These are phyloP conservation scores for Xylaria bambusicola DNA, from an alignment of 495 filamentous ascomycete species.

Conservation along the genomic window DNA sequence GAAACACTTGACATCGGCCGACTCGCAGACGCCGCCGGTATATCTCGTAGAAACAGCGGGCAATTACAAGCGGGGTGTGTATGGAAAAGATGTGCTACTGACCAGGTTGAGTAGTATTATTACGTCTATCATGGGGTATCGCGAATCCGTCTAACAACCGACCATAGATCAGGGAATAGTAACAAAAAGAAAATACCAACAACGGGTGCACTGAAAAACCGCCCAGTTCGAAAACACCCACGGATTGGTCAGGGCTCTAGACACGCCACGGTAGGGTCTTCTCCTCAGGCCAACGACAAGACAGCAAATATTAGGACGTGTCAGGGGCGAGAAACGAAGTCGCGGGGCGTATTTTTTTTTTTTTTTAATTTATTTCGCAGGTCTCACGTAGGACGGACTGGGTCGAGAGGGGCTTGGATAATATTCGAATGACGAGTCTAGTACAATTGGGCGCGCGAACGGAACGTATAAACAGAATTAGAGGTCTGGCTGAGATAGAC, in stretches of 20 bases:
- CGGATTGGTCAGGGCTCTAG: slow-evolving; percentile 25
- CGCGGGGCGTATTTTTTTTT: slow-evolving; percentile 15
- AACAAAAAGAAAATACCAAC: slow-evolving; percentile 18
- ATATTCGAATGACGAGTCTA: slow-evolving; percentile 17
- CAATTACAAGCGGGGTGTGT: background rate
- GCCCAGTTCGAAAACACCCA: slow-evolving; percentile 23
- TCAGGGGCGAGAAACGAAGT: slow-evolving; percentile 20
- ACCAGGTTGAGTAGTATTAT: slow-evolving; percentile 32
- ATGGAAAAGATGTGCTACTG: slow-evolving; percentile 24
- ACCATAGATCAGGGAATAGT: slow-evolving; percentile 20
- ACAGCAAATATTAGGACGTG: slow-evolving; percentile 20
- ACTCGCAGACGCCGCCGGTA: background rate
- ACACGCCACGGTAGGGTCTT: slow-evolving; percentile 25
- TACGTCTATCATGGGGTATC: slow-evolving; percentile 47
- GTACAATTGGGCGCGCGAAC: slow-evolving; percentile 17
- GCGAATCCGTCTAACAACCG: slow-evolving; percentile 37
- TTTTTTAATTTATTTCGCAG: slow-evolving; percentile 1
- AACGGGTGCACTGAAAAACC: slow-evolving; percentile 21
- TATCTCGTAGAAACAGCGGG: background rate
- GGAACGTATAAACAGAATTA: slow-evolving; percentile 4
- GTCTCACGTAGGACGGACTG: slow-evolving; percentile 11
- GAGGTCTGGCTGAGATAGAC: background rate
- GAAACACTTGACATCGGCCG: background rate
- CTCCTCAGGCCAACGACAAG: slow-evolving; percentile 21
- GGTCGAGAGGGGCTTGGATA: slow-evolving; percentile 4